A percentile compares a stretch with the other conserved stretches of the same genome.
phyloP scores from a whole-genome alignment of 169 alveolate species.

The Eimeria necatrix region DNA sequence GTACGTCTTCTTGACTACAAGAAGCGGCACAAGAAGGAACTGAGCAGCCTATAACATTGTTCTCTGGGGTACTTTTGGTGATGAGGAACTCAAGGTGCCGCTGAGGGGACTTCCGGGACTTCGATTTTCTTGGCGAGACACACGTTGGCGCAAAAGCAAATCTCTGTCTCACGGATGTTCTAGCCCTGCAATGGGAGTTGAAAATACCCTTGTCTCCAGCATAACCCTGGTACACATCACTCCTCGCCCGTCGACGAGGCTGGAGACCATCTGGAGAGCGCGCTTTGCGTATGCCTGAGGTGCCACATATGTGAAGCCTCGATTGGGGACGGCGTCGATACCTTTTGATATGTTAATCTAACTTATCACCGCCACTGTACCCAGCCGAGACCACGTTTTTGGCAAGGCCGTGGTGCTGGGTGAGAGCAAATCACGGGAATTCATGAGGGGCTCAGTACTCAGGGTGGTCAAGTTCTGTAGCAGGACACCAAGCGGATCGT shows the following conservation, averaged over 20 bases:
- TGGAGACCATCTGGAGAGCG: neutral
- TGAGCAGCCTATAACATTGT: neutral
- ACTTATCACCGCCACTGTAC: too few relatives aligned
- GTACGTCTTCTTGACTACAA: neutral
- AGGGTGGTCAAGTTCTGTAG: neutral
- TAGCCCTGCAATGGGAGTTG: neutral
- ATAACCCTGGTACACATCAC: neutral
- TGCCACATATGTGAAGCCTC: neutral
- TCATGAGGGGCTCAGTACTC: neutral
- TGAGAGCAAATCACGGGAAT: too few relatives aligned
- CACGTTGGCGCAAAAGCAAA: neutral
- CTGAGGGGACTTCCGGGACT: constrained; percentile 43
- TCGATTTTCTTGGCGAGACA: neutral
- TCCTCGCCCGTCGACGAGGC: neutral
- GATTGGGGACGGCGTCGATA: neutral
- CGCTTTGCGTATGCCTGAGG: constrained; percentile 42
- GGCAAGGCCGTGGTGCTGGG: too few relatives aligned
- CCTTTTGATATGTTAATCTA: too few relatives aligned
- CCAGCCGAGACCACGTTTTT: too few relatives aligned
- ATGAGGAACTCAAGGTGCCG: neutral
- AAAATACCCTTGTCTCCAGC: neutral
- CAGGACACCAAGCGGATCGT: constrained; percentile 5
- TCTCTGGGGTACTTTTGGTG: constrained; percentile 34
- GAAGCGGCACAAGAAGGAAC: neutral
- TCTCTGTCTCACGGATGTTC: neutral